phyloP scores from a whole-genome alignment of 805 yeast species.

The Candida railenensis region DNA sequence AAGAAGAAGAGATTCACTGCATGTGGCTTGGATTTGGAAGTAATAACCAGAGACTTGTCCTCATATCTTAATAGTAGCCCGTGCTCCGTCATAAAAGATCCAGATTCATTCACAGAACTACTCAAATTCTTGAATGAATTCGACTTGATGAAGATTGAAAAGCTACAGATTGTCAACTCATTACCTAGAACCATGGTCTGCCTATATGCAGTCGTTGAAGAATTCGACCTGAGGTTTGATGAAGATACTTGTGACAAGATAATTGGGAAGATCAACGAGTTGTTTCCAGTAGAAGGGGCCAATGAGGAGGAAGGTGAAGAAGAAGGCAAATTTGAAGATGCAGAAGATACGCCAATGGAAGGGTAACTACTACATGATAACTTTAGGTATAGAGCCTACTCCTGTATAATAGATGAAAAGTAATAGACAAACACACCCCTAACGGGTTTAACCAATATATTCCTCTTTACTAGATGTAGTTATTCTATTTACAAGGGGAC shows the following conservation, averaged over 20 bases:
- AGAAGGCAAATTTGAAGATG: constrained; percentile 21
- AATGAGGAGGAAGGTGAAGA: constrained; percentile 24
- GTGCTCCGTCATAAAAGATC: constrained; percentile 18
- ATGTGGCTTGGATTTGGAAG: constrained; percentile 48
- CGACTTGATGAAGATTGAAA: constrained; percentile 76
- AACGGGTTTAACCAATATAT: no score
- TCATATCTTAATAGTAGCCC: constrained; percentile 36
- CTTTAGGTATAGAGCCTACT: no score
- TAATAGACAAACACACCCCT: background rate
- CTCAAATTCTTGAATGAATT: constrained; percentile 48
- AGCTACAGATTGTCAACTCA: constrained; percentile 76
- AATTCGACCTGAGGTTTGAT: constrained; percentile 83
- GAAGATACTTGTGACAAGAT: constrained; percentile 64
- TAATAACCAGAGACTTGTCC: constrained; percentile 47
- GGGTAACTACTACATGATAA: background rate
- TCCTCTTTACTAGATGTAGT: no score
- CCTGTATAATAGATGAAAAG: constrained; percentile 6
- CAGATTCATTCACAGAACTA: constrained; percentile 30
- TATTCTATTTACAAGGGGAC: no score
- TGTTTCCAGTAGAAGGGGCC: constrained; percentile 47
- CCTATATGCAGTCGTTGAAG: constrained; percentile 80
- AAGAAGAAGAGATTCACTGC: constrained; percentile 31
- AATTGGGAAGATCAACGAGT: constrained; percentile 51
- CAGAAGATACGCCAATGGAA: constrained; percentile 10
- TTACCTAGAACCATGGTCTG: constrained; percentile 80